Evolutionary conservation across 2,329 filamentous ascomycete species (phyloP), one percentile per base, ranked within the genome.

Genomic region (Exophiala aquamarina): DNA sequence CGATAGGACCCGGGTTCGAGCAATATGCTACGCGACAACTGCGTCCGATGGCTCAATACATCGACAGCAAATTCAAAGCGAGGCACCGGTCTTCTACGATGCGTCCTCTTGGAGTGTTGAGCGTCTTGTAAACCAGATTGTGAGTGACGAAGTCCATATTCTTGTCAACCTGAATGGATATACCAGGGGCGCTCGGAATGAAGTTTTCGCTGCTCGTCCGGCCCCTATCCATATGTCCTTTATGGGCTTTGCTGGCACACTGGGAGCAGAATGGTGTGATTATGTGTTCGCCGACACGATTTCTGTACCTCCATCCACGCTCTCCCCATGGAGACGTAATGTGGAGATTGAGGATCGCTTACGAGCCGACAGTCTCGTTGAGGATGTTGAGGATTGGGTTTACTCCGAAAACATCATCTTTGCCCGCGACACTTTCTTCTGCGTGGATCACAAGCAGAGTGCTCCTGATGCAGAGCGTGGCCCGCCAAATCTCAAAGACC

Each of bases 141-240:
- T 92, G 31, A 71, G 81, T 35, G 93, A 98, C 63, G 83, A 84
- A 5, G 93, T 98, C 41, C 93, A 98, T 63, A 93, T 98, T 33
- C 77, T 98, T 15, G 83, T 98, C 60, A 98, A 98, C 56, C 77
- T 98, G n/a, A 98, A 98, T 61, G 93, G 93, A 9, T 98, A 98
- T 66, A 98, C 93, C 0, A 81, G 93, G 44, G 93, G 93, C 21
- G 93, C 93, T n/a, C 83, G 91, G 18, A 98, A 98, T 59, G 93
- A 98, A 64, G 86, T 98, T 3, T 98, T 98, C 66, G 93, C 93
- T 17, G 93, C 93, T 17, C 83, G 94, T 19, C 89, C 93, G 13
- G 90, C 91, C 2, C 93, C 93, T 0, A 89, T 98, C 34, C 93
- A 98, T 58, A 98, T 98, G 93, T 95, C 93, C 0, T 98, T 98